Conservation (phyloP, 495 filamentous ascomycete genomes). For the Cryomyces minteri region DNA sequence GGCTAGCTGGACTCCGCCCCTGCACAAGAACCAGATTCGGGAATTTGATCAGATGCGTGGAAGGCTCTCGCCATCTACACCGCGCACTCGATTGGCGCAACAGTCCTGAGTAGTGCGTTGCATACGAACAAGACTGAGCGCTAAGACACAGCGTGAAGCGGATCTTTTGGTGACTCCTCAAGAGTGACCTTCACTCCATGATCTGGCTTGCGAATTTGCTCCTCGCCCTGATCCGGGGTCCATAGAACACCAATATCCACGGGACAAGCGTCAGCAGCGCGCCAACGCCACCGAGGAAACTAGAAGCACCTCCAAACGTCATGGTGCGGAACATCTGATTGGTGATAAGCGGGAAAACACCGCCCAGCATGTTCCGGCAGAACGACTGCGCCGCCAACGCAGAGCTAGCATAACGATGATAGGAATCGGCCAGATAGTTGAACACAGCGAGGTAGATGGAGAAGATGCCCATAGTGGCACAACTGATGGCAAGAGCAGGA, state of each 20-base stretch:
- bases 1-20: no score
- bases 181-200: slow-evolving; percentile 5
- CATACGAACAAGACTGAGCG: no score
- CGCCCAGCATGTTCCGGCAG: slow-evolving; percentile 68
- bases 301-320: slow-evolving; percentile 54
- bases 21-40: no score
- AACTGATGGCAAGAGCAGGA: slow-evolving; percentile 48
- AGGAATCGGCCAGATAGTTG: slow-evolving; percentile 89
- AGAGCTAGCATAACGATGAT: slow-evolving; percentile 67
- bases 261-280: slow-evolving; percentile 57
- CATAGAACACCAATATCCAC: slow-evolving; percentile 71
- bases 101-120: no score
- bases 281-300: slow-evolving; percentile 59
- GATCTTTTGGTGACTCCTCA: no score
- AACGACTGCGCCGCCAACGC: slow-evolving; percentile 80
- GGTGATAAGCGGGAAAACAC: slow-evolving; percentile 65
- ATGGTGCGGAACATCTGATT: slow-evolving; percentile 50
- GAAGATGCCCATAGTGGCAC: slow-evolving; percentile 77
- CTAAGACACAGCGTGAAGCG: no score
- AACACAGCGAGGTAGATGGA: slow-evolving; percentile 79
- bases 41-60: no score
- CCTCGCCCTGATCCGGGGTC: slow-evolving; percentile 55
- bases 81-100: no score
- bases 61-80: no score
- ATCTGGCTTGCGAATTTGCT: slow-evolving; percentile 49